Percentiles rank a stretch among this genome's conserved stretches.
These are phyloP conservation scores for maize (Zea mays) DNA, from an alignment of 176 grass and related monocot species.

Conservation along the genomic window DNA sequence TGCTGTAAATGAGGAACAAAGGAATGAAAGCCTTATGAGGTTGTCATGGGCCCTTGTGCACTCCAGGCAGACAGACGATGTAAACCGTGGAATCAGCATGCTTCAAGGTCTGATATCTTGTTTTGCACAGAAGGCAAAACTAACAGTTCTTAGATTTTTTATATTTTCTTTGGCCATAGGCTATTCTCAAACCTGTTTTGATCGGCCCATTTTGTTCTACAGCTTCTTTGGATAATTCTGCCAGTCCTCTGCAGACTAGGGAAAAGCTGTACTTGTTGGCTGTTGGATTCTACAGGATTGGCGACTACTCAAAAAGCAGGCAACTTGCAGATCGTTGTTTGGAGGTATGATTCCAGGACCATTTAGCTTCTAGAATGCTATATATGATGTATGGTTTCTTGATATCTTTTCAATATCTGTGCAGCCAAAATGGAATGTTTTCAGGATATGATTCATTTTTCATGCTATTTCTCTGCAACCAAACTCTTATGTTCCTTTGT, in stretches of 20 bases:
- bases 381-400: conserved; percentile 1
- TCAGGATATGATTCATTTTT: not conserved
- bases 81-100: conserved; percentile 95
- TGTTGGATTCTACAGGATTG: conserved; percentile 81
- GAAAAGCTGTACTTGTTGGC: conserved; percentile 86
- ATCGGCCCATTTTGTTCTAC: conserved; percentile 18
- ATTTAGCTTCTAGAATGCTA: conserved; percentile 22
- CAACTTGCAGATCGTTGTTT: conserved; percentile 79
- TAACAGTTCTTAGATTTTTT: not conserved
- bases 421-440: not conserved
- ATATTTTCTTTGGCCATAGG: not conserved
- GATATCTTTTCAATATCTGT: not conserved
- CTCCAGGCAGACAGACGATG: conserved; percentile 72
- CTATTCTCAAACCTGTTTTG: conserved; percentile 34
- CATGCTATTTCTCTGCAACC: not conserved
- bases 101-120: conserved; percentile 64
- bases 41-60: conserved; percentile 96
- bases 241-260: conserved; percentile 62
- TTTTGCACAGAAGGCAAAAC: not conserved
- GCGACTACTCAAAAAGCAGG: conserved; percentile 80
- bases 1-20: conserved; percentile 54
- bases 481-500: conserved; percentile 13
- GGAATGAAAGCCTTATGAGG: conserved; percentile 84
- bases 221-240: conserved; percentile 73
- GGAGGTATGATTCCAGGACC: conserved; percentile 41